Conservation (phyloP, 768 basidiomycete genomes). For the Roridomyces roridus region DNA sequence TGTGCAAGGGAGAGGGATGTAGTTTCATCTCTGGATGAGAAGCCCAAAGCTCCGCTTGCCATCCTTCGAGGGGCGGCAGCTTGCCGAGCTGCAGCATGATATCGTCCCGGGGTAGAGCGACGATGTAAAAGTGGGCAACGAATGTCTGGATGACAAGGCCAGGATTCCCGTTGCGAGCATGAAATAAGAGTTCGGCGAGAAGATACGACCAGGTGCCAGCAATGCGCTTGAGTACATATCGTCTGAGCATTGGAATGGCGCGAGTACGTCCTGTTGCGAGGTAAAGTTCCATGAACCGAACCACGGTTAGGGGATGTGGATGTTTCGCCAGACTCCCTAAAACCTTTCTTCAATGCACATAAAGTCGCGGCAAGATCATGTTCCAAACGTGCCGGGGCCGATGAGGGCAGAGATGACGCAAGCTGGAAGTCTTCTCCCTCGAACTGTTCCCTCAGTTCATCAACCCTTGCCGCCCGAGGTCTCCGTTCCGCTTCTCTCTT, state of each 20-base stretch:
- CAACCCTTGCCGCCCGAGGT: background rate
- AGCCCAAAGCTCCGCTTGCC: slow-evolving; percentile 5
- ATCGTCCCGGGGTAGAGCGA: slow-evolving; percentile 56
- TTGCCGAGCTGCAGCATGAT: slow-evolving; percentile 27
- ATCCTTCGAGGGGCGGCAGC: slow-evolving; percentile 7
- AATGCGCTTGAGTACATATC: slow-evolving; percentile 31
- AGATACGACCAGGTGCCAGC: slow-evolving; percentile 35
- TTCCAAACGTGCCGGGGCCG: slow-evolving; percentile 11
- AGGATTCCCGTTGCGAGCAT: slow-evolving; percentile 33
- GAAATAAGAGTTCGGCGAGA: slow-evolving; percentile 52
- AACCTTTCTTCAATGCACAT: slow-evolving; percentile 29
- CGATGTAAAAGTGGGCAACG: slow-evolving; percentile 53
- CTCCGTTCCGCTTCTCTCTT: background rate
- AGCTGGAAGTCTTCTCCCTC: slow-evolving; percentile 16
- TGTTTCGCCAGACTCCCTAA: slow-evolving; percentile 13
- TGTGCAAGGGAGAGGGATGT: slow-evolving; percentile 41
- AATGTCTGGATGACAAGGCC: slow-evolving; percentile 51
- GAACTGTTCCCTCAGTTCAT: background rate
- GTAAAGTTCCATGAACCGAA: slow-evolving; percentile 43
- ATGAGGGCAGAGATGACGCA: slow-evolving; percentile 7
- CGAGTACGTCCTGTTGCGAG: slow-evolving; percentile 37
- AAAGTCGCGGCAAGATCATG: slow-evolving; percentile 27
- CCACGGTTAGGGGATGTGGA: slow-evolving; percentile 36
- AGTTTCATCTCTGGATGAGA: slow-evolving; percentile 32
- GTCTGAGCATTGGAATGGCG: slow-evolving; percentile 41